phyloP scores from a whole-genome alignment of 352 stramenopile genomes.

The Globisporangium recalcitrans region DNA sequence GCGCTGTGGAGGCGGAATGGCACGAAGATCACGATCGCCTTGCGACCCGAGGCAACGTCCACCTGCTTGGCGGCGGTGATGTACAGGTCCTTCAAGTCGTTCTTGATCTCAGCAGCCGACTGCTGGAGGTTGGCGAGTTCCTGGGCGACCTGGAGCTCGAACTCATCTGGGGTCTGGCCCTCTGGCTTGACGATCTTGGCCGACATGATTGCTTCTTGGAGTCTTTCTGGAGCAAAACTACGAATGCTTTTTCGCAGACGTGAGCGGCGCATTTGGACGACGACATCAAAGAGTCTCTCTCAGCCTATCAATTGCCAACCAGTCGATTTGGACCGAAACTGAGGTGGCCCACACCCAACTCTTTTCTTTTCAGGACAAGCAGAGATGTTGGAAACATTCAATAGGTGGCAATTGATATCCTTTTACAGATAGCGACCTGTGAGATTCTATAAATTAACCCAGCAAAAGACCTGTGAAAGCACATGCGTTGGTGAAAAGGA shows the following conservation, averaged over 20 bases:
- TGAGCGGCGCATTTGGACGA: neutral
- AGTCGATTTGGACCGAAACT: neutral
- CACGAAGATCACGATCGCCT: conserved; percentile 99
- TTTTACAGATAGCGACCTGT: neutral
- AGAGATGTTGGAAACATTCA: too few relatives aligned
- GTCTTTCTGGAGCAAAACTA: conserved; percentile 49
- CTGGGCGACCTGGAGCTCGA: conserved; percentile 86
- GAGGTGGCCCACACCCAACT: neutral
- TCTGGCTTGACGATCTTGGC: conserved; percentile 86
- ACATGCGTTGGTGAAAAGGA: neutral
- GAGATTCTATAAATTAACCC: neutral
- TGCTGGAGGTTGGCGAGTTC: conserved; percentile 88
- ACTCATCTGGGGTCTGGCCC: conserved; percentile 82
- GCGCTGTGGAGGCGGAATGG: conserved; percentile 96
- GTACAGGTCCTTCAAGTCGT: conserved; percentile 97
- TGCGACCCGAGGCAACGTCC: conserved; percentile 91
- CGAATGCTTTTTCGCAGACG: conserved; percentile 13
- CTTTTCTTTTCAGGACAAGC: neutral
- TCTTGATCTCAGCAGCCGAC: conserved; percentile 96
- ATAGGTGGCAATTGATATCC: too few relatives aligned
- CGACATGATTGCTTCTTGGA: conserved; percentile 48
- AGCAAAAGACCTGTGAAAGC: neutral
- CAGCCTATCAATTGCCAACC: conserved; percentile 2
- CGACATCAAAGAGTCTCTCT: neutral
- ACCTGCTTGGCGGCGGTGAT: conserved; percentile 99